Evolutionary conservation across 2,329 filamentous ascomycete species (phyloP).

Genomic region (Neofusicoccum parvum): DNA sequence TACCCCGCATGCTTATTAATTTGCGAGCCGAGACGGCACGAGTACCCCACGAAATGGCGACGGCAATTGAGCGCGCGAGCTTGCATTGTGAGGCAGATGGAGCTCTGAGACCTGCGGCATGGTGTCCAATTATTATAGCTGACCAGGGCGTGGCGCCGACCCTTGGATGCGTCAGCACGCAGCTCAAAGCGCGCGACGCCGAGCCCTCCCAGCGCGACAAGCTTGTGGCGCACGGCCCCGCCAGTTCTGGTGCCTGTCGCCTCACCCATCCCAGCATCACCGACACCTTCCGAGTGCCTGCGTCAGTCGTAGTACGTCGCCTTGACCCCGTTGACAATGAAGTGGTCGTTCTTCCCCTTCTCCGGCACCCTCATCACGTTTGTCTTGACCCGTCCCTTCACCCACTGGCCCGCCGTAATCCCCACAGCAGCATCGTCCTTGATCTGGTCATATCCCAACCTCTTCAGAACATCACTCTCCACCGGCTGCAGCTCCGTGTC

Average conservation of each 20-base stretch:
- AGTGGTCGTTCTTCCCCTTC: conserved; percentile 6
- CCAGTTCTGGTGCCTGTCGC: not conserved
- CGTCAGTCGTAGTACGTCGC: conserved; percentile 13
- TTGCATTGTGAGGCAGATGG: not conserved
- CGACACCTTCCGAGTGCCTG: too few species aligned
- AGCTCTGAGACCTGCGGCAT: not conserved
- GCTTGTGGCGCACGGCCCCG: not conserved
- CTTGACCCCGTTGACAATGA: conserved; percentile 5
- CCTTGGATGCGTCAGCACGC: not conserved
- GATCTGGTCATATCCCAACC: conserved; percentile 31
- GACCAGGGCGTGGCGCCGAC: too few species aligned
- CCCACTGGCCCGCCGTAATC: conserved; percentile 8
- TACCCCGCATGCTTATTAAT: conserved; percentile 13
- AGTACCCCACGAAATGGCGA: not conserved
- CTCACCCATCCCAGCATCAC: not conserved
- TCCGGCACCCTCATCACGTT: conserved; percentile 24
- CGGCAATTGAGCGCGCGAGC: not conserved
- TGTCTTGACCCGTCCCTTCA: conserved; percentile 19
- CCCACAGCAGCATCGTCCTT: conserved; percentile 1
- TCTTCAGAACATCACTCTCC: conserved; percentile 29
- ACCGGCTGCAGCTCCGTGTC: conserved; percentile 3
- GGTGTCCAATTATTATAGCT: not conserved
- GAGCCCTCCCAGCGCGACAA: not conserved
- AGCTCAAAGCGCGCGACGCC: not conserved
- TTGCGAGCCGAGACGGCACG: not conserved